Percentiles rank a stretch among this genome's conserved stretches.
phyloP scores from a whole-genome alignment of 805 yeast genomes.

The Suhomyces sp. region DNA sequence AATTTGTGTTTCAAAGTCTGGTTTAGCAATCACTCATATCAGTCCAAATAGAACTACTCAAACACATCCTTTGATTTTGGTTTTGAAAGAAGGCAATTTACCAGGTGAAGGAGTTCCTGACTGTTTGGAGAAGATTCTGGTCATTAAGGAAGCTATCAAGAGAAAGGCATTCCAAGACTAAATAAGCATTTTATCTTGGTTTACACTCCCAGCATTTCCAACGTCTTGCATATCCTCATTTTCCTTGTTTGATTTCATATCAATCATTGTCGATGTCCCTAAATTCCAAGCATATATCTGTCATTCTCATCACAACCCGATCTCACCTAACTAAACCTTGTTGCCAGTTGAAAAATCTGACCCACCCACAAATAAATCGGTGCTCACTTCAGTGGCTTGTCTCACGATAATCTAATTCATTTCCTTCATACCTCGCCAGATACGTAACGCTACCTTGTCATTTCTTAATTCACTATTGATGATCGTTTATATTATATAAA shows the following conservation, averaged over 20 bases:
- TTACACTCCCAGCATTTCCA: background rate
- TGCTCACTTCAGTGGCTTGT: background rate
- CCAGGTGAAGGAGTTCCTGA: slow-evolving; percentile 40
- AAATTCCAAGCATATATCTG: background rate
- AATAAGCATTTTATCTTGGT: slow-evolving; percentile 1
- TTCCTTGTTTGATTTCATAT: background rate
- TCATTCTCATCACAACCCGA: background rate
- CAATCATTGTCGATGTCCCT: background rate
- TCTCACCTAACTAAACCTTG: background rate
- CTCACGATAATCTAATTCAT: slow-evolving; percentile 1
- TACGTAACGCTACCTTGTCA: background rate
- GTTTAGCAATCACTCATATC: slow-evolving; percentile 74
- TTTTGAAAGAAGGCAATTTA: slow-evolving; percentile 43
- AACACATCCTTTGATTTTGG: slow-evolving; percentile 54
- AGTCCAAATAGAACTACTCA: slow-evolving; percentile 72
- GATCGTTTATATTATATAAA: slow-evolving; percentile 1
- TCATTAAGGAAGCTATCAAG: slow-evolving; percentile 65
- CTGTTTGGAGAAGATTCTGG: slow-evolving; percentile 38
- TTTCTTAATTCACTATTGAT: background rate
- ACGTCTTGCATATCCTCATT: background rate
- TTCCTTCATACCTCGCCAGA: slow-evolving; percentile 1
- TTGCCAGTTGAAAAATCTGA: background rate
- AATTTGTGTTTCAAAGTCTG: slow-evolving; percentile 72
- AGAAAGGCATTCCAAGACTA: slow-evolving; percentile 29
- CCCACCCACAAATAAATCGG: background rate